Conservation (phyloP, 495 filamentous ascomycete species). For the Parmelia sp. region DNA sequence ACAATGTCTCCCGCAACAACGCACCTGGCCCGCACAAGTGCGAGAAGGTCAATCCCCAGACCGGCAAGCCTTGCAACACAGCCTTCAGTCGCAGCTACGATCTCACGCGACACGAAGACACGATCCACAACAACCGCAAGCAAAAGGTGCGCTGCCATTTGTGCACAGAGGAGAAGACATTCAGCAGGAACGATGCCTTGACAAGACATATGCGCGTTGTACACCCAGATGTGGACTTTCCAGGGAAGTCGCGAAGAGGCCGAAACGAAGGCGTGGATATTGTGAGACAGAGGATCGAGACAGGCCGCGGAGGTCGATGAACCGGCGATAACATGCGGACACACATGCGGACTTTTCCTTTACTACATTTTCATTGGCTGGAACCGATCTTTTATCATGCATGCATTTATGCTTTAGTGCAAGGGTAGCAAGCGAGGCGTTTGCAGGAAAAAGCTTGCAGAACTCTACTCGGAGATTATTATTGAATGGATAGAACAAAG, state of each 20-base stretch:
- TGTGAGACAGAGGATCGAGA: conserved; percentile 16
- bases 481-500: neutral
- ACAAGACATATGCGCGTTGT: conserved; percentile 90
- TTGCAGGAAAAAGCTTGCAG: conserved; percentile 3
- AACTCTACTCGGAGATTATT: neutral
- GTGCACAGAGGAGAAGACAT: conserved; percentile 96
- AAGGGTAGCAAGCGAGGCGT: conserved; percentile 13
- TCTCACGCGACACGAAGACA: conserved; percentile 93
- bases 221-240: conserved; percentile 78
- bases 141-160: conserved; percentile 91
- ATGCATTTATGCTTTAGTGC: conserved; percentile 7
- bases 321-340: neutral
- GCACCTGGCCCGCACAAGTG: conserved; percentile 88
- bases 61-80: conserved; percentile 92
- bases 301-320: conserved; percentile 13
- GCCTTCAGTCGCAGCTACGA: conserved; percentile 98
- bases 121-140: conserved; percentile 91
- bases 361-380: neutral
- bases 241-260: conserved; percentile 24
- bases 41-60: conserved; percentile 88
- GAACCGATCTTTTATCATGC: conserved; percentile 1
- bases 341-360: neutral
- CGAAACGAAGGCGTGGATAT: conserved; percentile 15
- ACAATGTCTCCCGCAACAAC: conserved; percentile 51
- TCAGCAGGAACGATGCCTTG: conserved; percentile 84